A percentile compares a stretch with the other conserved stretches of the same genome.
phyloP scores from a whole-genome alignment of 176 grass and related monocot species.

The Echinochloa phyllopogon region DNA sequence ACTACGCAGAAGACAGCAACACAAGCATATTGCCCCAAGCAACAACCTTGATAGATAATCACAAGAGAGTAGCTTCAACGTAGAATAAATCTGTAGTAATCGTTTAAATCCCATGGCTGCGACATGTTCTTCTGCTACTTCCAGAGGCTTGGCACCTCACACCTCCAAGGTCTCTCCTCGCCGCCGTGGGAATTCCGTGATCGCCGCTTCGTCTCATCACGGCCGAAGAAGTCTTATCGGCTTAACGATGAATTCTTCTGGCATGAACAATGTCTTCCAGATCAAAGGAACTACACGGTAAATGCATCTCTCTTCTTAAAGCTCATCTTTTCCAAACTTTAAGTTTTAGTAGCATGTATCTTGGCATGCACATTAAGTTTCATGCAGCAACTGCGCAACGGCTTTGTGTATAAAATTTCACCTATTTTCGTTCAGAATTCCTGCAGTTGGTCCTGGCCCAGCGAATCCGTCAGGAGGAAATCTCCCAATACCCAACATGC shows the following conservation, averaged over 20 bases:
- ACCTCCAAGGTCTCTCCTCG: neutral
- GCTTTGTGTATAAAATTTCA: neutral
- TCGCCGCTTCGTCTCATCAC: neutral
- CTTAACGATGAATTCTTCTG: conserved; percentile 39
- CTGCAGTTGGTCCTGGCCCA: conserved; percentile 30
- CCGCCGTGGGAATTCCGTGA: neutral
- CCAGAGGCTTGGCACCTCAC: conserved; percentile 4
- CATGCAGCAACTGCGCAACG: neutral
- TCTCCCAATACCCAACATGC: conserved; percentile 52
- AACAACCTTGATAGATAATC: conserved; percentile 9
- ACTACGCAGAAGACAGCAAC: conserved; percentile 16
- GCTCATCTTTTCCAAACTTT: neutral
- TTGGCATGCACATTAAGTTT: neutral
- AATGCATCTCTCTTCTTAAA: neutral
- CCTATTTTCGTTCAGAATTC: conserved; percentile 37
- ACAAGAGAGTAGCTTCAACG: conserved; percentile 38
- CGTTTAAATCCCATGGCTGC: conserved; percentile 36
- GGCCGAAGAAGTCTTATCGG: neutral
- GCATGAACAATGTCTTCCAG: conserved; percentile 25
- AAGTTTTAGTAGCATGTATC: neutral
- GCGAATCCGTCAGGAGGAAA: conserved; percentile 33
- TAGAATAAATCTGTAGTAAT: conserved; percentile 12
- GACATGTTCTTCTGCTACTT: neutral
- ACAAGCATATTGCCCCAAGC: conserved; percentile 31
- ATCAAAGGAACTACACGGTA: conserved; percentile 38